phyloP scores from a whole-genome alignment of 2,329 filamentous ascomycete genomes.

The Sclerotinia borealis region DNA sequence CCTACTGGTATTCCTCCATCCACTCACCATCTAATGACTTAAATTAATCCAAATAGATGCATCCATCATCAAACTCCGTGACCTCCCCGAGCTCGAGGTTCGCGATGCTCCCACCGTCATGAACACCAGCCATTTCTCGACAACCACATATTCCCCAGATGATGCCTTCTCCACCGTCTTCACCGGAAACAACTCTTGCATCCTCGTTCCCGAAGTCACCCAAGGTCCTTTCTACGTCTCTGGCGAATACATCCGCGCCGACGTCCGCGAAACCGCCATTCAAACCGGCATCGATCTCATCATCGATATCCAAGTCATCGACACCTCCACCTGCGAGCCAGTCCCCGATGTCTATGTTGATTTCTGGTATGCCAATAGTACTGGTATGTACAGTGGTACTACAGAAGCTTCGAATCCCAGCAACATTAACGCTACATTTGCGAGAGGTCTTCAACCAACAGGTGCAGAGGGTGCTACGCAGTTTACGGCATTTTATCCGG shows the following conservation, averaged over 20 bases:
- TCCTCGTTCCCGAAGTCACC: conserved; percentile 33
- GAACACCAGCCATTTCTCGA: conserved; percentile 19
- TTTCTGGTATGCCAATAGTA: conserved; percentile 44
- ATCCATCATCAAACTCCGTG: conserved; percentile 16
- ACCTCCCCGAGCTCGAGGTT: neutral
- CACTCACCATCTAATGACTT: neutral
- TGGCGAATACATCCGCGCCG: conserved; percentile 44
- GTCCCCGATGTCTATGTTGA: conserved; percentile 44
- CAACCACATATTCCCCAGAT: conserved; percentile 29
- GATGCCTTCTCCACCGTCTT: conserved; percentile 32
- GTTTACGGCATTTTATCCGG: conserved; percentile 40
- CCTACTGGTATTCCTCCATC: neutral
- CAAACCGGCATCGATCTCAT: conserved; percentile 30
- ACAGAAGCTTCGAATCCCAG: conserved; percentile 33
- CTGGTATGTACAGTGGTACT: conserved; percentile 46
- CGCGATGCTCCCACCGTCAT: conserved; percentile 16
- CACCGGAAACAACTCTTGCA: conserved; percentile 26
- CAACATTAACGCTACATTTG: conserved; percentile 38
- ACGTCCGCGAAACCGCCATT: conserved; percentile 36
- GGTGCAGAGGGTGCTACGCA: conserved; percentile 38
- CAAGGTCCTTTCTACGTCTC: conserved; percentile 40
- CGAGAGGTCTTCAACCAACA: conserved; percentile 39
- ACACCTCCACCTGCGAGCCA: conserved; percentile 47
- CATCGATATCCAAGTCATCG: conserved; percentile 47
- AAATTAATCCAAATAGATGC: conserved; percentile 1